phyloP scores from a whole-genome alignment of 1,139 yeast species.

The Scheffersomyces segobiensis region DNA sequence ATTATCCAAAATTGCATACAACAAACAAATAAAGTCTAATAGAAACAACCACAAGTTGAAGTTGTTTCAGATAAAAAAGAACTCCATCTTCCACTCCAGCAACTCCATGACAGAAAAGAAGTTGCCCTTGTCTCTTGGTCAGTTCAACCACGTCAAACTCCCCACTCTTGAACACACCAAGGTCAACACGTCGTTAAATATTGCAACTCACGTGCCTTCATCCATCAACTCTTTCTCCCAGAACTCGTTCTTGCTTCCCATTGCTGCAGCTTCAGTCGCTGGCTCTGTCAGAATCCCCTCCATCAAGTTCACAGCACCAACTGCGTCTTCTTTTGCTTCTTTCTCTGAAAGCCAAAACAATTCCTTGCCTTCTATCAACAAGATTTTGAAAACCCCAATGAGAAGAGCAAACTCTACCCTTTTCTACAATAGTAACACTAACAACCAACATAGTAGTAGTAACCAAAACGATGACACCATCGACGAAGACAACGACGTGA shows the following conservation, averaged over 20 bases:
- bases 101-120: slow-evolving; percentile 6
- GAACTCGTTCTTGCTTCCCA: slow-evolving; percentile 7
- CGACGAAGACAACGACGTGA: slow-evolving; percentile 33
- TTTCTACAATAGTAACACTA: slow-evolving; percentile 11
- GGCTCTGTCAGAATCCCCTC: slow-evolving; percentile 1
- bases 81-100: slow-evolving; percentile 26
- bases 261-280: slow-evolving; percentile 4
- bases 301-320: not conserved
- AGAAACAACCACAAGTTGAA: slow-evolving; percentile 22
- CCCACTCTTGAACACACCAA: slow-evolving; percentile 6
- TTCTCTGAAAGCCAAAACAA: not conserved
- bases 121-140: slow-evolving; percentile 8
- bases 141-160: slow-evolving; percentile 7
- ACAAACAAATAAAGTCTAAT: slow-evolving; percentile 13
- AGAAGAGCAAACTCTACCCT: slow-evolving; percentile 32
- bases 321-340: not conserved
- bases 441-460: slow-evolving; percentile 6
- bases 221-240: slow-evolving; percentile 1
- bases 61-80: slow-evolving; percentile 35
- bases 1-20: slow-evolving; percentile 23
- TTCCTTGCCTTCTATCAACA: slow-evolving; percentile 43
- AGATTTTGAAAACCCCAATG: slow-evolving; percentile 48
- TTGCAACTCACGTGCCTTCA: not conserved
- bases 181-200: slow-evolving; percentile 1
- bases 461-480: slow-evolving; percentile 36